phyloP scores from a whole-genome alignment of 495 filamentous ascomycete genomes.

The Neurospora sp. region DNA sequence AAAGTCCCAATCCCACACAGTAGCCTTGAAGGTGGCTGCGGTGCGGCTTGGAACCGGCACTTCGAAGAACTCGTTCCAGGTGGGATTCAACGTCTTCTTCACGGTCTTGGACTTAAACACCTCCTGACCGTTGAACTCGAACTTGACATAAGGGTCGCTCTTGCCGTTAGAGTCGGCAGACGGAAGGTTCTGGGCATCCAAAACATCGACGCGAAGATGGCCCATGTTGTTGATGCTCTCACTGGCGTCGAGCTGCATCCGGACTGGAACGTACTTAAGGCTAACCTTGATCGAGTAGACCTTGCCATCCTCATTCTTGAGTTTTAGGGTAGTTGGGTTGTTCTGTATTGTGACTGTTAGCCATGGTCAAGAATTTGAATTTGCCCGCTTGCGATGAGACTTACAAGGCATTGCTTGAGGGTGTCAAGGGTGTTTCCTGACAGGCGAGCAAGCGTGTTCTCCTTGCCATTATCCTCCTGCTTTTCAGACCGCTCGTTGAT shows the following conservation, averaged over 20 bases:
- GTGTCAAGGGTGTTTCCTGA: conserved; percentile 78
- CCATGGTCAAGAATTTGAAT: not conserved
- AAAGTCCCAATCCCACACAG: conserved; percentile 92
- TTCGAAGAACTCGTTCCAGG: conserved; percentile 96
- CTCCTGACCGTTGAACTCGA: conserved; percentile 74
- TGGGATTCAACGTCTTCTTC: conserved; percentile 91
- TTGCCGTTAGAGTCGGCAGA: conserved; percentile 90
- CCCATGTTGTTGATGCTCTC: conserved; percentile 99
- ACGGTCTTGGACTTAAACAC: conserved; percentile 88
- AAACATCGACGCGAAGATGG: conserved; percentile 77
- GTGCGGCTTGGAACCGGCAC: conserved; percentile 70
- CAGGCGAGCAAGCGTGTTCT: conserved; percentile 70
- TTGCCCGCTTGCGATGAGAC: conserved; percentile 13
- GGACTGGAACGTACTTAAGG: conserved; percentile 85
- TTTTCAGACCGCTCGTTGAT: conserved; percentile 64
- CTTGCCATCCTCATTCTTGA: conserved; percentile 67
- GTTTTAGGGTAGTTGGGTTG: conserved; percentile 69
- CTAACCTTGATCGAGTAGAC: conserved; percentile 77
- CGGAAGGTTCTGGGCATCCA: conserved; percentile 80
- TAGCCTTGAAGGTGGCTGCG: conserved; percentile 72
- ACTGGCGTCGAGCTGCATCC: conserved; percentile 86
- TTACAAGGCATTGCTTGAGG: conserved; percentile 74
- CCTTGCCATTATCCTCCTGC: conserved; percentile 57
- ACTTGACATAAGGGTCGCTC: conserved; percentile 95
- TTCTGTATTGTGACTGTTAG: conserved; percentile 44